Base-by-base conservation (phyloP, 192 early-diverging fungal genomes). In the Entophlyctis helioformis region DNA sequence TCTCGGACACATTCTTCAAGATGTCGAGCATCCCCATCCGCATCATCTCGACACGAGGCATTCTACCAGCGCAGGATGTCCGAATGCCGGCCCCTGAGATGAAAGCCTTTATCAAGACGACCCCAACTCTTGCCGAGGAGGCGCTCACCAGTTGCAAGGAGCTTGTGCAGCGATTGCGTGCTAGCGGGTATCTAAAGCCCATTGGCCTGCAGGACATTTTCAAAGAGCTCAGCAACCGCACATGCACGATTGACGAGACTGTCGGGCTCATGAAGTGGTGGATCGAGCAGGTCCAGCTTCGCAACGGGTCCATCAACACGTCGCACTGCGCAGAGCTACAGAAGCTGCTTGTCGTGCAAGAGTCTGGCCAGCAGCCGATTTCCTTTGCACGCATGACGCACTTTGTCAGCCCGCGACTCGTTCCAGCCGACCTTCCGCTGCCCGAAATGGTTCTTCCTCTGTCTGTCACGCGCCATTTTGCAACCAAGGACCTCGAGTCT, bases 41-140 rank as follows among this genome's bases (percentile, higher is more conserved):
- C 11, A 72, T 90, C 43, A 60, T 93, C 16, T 76, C 86, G 3
- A 71, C 80, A 0, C 56, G 64, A 27, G 89, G 87, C 0, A 64
- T 86, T 22, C 56, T 66, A 29, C 50, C 67, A 12, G 41, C 76
- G 11, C 49, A 62, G 1, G 40, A 51, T 0, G 72, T 79, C 0
- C 74, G 87, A 0, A 44, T 88, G n/a, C 72, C 82, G 7, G 79
- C 85, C 20, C 28, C 69, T 0, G 37, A 58, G 2, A 76, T 83
- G 58, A 38, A 43, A 0, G 40, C 39, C 0, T 86, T 92, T 42
- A 51, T 92, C 34, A 85, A 77, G 42, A 51, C 60, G 0, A 58
- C 77, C 9, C 82, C 89, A 0, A 69, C 64, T 1, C 55, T 90
- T 22, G 69, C 82, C 1, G 42, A 54, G 1, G 48, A 49, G 26